phyloP scores from a whole-genome alignment of 2,329 filamentous ascomycete genomes.

The Amylocarpus encephaloides region DNA sequence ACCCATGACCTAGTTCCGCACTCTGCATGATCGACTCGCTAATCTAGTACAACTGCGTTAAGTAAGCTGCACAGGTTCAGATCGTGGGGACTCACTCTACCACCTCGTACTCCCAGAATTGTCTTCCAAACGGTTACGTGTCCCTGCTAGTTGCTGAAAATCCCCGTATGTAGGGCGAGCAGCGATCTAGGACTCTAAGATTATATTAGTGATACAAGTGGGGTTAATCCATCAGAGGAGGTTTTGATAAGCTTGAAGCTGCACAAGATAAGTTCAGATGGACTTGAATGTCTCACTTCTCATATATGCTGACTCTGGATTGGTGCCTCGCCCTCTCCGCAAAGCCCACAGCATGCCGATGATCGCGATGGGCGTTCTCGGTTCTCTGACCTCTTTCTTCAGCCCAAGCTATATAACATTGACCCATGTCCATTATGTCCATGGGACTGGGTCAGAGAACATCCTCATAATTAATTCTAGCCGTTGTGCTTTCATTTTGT shows the following conservation, averaged over 20 bases:
- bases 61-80: too few species aligned
- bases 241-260: not conserved
- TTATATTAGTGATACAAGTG: not conserved
- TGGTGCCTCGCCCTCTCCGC: not conserved
- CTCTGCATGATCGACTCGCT: too few species aligned
- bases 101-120: not conserved
- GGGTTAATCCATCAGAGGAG: not conserved
- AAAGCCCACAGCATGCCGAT: slow-evolving; percentile 2
- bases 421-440: slow-evolving; percentile 20
- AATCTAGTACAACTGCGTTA: too few species aligned
- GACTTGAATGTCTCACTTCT: too few species aligned
- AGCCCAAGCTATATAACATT: slow-evolving; percentile 20
- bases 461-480: slow-evolving; percentile 1
- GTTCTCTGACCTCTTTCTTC: slow-evolving; percentile 8
- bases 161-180: too few species aligned
- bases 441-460: slow-evolving; percentile 9
- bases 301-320: too few species aligned
- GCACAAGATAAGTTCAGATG: not conserved
- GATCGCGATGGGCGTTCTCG: slow-evolving; percentile 2
- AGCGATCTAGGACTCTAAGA: too few species aligned
- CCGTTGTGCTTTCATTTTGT: slow-evolving; percentile 1
- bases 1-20: too few species aligned
- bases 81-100: too few species aligned
- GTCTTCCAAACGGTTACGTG: not conserved
- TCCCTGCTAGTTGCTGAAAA: not conserved